Evolutionary conservation across 768 basidiomycete genomes (phyloP).

Genomic region (Saitozyma podzolica): DNA sequence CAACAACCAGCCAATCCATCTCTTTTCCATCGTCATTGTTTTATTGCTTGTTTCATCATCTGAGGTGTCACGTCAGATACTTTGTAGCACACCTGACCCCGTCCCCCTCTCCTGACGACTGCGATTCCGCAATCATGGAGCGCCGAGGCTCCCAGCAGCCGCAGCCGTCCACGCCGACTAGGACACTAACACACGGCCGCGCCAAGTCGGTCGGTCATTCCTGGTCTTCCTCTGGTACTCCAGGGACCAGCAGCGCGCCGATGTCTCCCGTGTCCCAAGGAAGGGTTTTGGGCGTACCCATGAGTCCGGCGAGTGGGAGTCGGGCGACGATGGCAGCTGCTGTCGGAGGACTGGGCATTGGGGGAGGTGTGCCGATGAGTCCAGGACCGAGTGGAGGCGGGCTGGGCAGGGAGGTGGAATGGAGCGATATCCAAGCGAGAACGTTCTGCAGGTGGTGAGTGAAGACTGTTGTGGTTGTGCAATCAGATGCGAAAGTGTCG

Average conservation of each 20-base stretch:
- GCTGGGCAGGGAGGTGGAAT: constrained; percentile 17
- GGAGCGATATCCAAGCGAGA: constrained; percentile 39
- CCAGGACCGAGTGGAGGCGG: constrained; percentile 14
- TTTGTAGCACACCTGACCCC: background rate
- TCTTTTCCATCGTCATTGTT: no score
- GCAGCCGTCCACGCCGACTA: background rate
- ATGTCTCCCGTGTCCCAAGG: no score
- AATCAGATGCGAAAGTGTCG: background rate
- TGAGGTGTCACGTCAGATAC: background rate
- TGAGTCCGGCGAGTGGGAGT: constrained; percentile 12
- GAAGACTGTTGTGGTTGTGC: background rate
- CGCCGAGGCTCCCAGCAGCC: background rate
- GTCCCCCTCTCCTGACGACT: background rate
- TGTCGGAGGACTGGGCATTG: constrained; percentile 1
- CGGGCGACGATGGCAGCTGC: background rate
- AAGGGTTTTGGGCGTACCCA: constrained; percentile 2
- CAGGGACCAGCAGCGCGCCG: no score
- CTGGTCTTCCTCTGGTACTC: background rate
- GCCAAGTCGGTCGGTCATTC: background rate
- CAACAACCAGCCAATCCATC: no score
- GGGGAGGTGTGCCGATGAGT: constrained; percentile 22
- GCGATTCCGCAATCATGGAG: background rate
- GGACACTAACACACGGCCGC: background rate
- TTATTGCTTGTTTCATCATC: no score
- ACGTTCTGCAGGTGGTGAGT: constrained; percentile 51